Evolutionary conservation across 2,329 filamentous ascomycete species (phyloP).

Genomic region (Neoscytalidium dimidiatum): DNA sequence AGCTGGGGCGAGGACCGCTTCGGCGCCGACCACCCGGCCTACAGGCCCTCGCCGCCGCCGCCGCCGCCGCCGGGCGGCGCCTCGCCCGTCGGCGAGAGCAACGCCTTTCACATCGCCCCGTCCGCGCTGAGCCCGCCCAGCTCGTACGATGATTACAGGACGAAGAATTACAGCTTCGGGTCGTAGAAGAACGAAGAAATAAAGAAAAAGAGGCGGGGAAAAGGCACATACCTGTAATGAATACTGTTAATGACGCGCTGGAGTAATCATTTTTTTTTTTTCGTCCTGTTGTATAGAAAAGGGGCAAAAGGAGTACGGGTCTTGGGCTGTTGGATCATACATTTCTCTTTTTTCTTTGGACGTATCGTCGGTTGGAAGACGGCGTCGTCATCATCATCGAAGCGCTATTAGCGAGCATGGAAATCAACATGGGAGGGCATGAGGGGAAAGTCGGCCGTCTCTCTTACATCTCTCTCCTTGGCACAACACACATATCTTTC

Average conservation of each 20-base stretch:
- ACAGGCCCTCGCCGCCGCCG: not conserved
- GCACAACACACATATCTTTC: not conserved
- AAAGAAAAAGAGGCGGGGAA: not conserved
- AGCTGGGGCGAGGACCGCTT: conserved; percentile 37
- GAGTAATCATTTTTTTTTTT: not conserved
- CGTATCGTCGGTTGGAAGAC: too few relatives aligned
- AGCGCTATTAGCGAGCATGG: not conserved
- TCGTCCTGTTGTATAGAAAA: not conserved
- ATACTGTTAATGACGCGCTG: conserved; percentile 1
- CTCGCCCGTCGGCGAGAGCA: not conserved
- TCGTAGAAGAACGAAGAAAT: not conserved
- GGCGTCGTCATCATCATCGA: not conserved
- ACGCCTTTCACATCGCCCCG: conserved; percentile 10
- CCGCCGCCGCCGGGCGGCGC: not conserved
- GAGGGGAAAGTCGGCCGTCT: not conserved
- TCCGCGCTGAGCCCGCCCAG: conserved; percentile 7
- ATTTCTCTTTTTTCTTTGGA: not conserved
- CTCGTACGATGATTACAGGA: conserved; percentile 18
- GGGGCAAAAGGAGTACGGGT: not conserved
- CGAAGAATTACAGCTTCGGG: conserved; percentile 9
- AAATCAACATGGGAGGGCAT: not conserved
- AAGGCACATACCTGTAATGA: not conserved
- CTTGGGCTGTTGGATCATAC: not conserved
- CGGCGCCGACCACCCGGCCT: conserved; percentile 9
- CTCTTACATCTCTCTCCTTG: not conserved